Conservation (phyloP, 2,329 filamentous ascomycete species). For the Neospermospora avenae region DNA sequence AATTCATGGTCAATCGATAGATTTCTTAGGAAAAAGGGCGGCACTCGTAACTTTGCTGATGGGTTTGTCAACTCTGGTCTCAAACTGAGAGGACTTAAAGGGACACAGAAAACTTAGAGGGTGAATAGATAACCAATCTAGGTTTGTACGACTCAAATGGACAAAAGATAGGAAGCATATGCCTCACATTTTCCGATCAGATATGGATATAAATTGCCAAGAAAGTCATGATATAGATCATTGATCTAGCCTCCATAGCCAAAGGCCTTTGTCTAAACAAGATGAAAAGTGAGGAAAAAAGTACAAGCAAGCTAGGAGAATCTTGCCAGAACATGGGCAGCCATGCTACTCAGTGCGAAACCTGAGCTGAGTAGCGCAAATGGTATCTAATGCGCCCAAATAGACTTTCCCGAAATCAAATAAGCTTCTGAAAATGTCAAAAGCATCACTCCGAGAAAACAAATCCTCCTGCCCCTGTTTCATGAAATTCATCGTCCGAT, state of each 20-base stretch:
- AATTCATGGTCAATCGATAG: no score
- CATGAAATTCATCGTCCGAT: constrained; percentile 27
- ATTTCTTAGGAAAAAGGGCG: no score
- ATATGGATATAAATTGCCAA: not conserved
- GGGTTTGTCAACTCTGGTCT: no score
- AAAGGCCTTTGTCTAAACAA: not conserved
- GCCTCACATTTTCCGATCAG: not conserved
- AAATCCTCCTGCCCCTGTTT: not conserved
- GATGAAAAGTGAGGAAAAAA: not conserved
- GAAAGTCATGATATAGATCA: not conserved
- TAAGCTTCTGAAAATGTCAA: constrained; percentile 9
- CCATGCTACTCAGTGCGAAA: constrained; percentile 17
- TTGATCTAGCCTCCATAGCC: not conserved
- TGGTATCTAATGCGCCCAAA: constrained; percentile 34
- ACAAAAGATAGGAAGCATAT: no score
- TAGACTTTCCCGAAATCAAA: constrained; percentile 7
- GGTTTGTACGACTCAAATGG: no score
- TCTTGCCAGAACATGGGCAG: not conserved
- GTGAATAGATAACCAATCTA: no score
- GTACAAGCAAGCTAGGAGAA: not conserved
- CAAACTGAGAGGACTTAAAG: no score
- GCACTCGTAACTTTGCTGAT: no score
- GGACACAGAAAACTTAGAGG: no score
- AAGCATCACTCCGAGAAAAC: constrained; percentile 9
- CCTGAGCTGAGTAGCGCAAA: constrained; percentile 11